These are phyloP conservation scores for Lepiota venenata DNA, from an alignment of 768 basidiomycete species.

Conservation along the genomic window DNA sequence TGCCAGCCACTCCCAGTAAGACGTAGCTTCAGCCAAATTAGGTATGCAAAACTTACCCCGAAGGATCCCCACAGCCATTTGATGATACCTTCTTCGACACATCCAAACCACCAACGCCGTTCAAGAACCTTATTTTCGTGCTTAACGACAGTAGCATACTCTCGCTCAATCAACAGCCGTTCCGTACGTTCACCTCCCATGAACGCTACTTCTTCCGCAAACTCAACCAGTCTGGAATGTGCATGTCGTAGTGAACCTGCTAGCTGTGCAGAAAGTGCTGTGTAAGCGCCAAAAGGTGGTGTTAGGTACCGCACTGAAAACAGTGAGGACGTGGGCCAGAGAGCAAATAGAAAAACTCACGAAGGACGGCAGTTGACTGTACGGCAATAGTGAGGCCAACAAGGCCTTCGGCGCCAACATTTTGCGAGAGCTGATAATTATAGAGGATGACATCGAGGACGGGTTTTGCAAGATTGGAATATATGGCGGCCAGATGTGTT, in stretches of 20 bases:
- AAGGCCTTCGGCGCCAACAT: constrained; percentile 92
- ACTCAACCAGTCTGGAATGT: constrained; percentile 88
- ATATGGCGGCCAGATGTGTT: constrained; percentile 87
- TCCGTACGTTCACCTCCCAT: constrained; percentile 87
- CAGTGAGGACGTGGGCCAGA: not conserved
- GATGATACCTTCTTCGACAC: constrained; percentile 92
- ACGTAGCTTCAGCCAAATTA: not conserved
- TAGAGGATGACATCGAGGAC: constrained; percentile 90
- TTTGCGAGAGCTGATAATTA: constrained; percentile 92
- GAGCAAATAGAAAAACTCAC: constrained; percentile 43
- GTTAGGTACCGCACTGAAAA: constrained; percentile 80
- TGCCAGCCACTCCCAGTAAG: constrained; percentile 21
- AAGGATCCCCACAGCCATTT: constrained; percentile 98
- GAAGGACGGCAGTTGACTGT: constrained; percentile 75
- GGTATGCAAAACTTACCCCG: constrained; percentile 52
- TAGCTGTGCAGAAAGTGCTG: constrained; percentile 84
- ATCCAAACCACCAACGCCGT: constrained; percentile 85
- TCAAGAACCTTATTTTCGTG: constrained; percentile 82
- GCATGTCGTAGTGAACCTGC: constrained; percentile 88
- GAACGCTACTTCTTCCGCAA: constrained; percentile 86
- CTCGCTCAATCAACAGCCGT: constrained; percentile 86
- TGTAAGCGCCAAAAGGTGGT: constrained; percentile 89
- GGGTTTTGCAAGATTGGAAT: constrained; percentile 92
- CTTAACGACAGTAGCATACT: constrained; percentile 79
- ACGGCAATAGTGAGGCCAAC: constrained; percentile 80